Evolutionary conservation across 1,139 yeast genomes (phyloP).

Genomic region (Keqinozyma sinolaborantium): DNA sequence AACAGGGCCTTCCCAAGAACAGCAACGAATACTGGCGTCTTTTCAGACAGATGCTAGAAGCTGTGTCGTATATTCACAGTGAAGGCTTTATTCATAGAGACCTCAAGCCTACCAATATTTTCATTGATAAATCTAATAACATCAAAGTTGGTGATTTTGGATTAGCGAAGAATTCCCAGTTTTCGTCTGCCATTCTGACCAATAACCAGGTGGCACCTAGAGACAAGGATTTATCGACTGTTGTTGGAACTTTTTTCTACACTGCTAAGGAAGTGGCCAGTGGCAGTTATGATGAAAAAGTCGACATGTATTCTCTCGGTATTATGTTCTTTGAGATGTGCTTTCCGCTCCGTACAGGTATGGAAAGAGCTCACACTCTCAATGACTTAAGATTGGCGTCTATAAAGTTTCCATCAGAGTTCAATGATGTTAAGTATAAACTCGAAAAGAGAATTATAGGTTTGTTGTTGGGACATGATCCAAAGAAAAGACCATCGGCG

Average conservation of each 20-base stretch:
- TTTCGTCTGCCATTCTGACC: slow-evolving; percentile 35
- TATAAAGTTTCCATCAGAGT: slow-evolving; percentile 66
- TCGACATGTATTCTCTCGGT: slow-evolving; percentile 94
- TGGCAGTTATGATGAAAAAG: slow-evolving; percentile 83
- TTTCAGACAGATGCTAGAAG: slow-evolving; percentile 85
- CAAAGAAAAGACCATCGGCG: slow-evolving; percentile 77
- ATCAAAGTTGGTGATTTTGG: slow-evolving; percentile 98
- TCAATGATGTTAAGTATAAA: slow-evolving; percentile 45
- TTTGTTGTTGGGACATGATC: slow-evolving; percentile 72
- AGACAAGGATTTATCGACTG: slow-evolving; percentile 81
- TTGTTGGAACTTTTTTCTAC: slow-evolving; percentile 89
- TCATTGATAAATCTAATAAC: slow-evolving; percentile 85
- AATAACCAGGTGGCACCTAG: slow-evolving; percentile 36
- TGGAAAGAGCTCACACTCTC: slow-evolving; percentile 82
- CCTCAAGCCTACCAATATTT: slow-evolving; percentile 91
- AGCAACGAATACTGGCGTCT: slow-evolving; percentile 86
- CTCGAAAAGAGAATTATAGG: slow-evolving; percentile 66
- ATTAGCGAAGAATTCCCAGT: slow-evolving; percentile 75
- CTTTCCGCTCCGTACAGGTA: slow-evolving; percentile 75
- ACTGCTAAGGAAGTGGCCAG: slow-evolving; percentile 86
- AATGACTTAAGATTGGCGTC: slow-evolving; percentile 55
- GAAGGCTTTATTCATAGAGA: slow-evolving; percentile 96
- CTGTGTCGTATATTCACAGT: slow-evolving; percentile 83
- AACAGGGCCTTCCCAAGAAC: slow-evolving; percentile 70
- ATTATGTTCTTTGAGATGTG: slow-evolving; percentile 95